A percentile compares a stretch with the other conserved stretches of the same genome.
Evolutionary conservation across 805 yeast species (phyloP).

Genomic region (Lipomyces oligophaga): DNA sequence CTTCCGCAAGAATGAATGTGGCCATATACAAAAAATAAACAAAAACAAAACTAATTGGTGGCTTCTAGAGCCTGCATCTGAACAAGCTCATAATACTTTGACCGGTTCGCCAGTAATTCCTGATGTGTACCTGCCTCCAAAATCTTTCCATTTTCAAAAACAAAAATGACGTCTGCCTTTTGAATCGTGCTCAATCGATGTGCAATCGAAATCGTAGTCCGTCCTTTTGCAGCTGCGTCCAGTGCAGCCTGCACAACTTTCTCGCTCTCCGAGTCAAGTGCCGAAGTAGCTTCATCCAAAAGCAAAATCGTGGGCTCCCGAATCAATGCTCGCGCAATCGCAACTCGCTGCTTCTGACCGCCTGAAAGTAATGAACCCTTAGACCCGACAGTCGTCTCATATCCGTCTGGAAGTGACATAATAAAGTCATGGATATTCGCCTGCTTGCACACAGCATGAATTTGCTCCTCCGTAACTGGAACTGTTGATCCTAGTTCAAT

Average conservation of each 20-base stretch:
- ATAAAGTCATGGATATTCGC: conserved; percentile 55
- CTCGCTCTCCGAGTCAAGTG: conserved; percentile 59
- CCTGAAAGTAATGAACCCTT: conserved; percentile 55
- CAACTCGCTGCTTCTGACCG: conserved; percentile 63
- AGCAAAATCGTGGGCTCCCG: conserved; percentile 54
- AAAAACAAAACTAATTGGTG: conserved; percentile 3
- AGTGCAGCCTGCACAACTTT: conserved; percentile 62
- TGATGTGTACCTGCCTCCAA: conserved; percentile 49
- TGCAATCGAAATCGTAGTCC: conserved; percentile 73
- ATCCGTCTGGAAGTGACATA: conserved; percentile 48
- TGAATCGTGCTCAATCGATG: conserved; percentile 63
- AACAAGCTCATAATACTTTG: conserved; percentile 43
- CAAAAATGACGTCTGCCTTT: conserved; percentile 51
- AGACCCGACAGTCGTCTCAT: conserved; percentile 49
- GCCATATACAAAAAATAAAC: background rate
- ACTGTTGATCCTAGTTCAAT: conserved; percentile 44
- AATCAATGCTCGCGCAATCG: conserved; percentile 60
- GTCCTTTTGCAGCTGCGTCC: conserved; percentile 52
- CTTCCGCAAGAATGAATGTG: no score
- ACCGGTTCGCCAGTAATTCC: conserved; percentile 39
- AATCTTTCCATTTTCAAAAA: conserved; percentile 53
- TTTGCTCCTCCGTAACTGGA: conserved; percentile 41
- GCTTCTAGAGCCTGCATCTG: conserved; percentile 43
- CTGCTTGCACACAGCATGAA: conserved; percentile 44
- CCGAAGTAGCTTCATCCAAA: conserved; percentile 57